Conservation (phyloP, 495 filamentous ascomycete genomes). For the Neurospora africana region DNA sequence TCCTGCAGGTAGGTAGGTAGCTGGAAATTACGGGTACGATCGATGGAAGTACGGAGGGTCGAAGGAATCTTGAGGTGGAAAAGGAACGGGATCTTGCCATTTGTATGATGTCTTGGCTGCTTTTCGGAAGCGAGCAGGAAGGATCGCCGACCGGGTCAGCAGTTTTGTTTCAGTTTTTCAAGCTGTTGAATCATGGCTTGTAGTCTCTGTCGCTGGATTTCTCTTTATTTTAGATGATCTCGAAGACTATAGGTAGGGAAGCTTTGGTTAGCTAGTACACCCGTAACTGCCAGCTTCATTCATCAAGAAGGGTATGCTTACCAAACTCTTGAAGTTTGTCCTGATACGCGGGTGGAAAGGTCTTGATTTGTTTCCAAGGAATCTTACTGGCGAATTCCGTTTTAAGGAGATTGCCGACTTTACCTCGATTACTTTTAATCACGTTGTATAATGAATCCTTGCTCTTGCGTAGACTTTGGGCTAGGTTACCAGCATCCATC, state of each 20-base stretch:
- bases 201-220: too few relatives aligned
- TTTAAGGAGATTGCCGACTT: too few relatives aligned
- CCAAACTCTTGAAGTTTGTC: background rate
- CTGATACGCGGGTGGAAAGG: background rate
- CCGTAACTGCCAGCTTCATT: background rate
- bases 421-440: too few relatives aligned
- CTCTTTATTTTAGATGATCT: too few relatives aligned
- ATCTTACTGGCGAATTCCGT: background rate
- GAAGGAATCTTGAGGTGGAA: too few relatives aligned
- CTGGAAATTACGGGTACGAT: background rate
- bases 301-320: background rate
- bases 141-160: background rate
- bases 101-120: too few relatives aligned
- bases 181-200: background rate
- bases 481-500: background rate
- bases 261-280: background rate
- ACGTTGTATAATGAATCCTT: too few relatives aligned
- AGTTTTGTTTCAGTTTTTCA: background rate
- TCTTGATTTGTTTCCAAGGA: rapidly evolving
- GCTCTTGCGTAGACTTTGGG: too few relatives aligned
- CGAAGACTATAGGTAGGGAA: background rate
- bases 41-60: too few relatives aligned
- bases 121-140: background rate
- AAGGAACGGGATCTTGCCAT: too few relatives aligned
- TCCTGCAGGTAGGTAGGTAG: background rate